phyloP scores from a whole-genome alignment of 2,329 filamentous ascomycete species.

The Dothideomycetes sp. region DNA sequence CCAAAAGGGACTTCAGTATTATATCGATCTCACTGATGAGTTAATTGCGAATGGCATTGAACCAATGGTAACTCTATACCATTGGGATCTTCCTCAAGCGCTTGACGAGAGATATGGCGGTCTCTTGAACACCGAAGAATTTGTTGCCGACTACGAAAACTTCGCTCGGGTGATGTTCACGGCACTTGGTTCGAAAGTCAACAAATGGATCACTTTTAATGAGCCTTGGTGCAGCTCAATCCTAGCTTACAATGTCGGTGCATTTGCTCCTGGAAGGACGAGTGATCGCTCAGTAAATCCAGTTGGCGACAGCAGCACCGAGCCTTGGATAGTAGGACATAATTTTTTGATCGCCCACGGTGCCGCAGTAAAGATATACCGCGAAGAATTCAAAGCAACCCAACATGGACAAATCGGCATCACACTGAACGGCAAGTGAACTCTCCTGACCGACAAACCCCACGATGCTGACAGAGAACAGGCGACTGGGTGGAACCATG shows the following conservation, averaged over 20 bases:
- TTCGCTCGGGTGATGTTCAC: slow-evolving; percentile 71
- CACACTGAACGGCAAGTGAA: slow-evolving; percentile 62
- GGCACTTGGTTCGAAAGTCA: slow-evolving; percentile 62
- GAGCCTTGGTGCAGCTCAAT: slow-evolving; percentile 72
- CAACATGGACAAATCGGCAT: slow-evolving; percentile 75
- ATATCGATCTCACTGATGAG: slow-evolving; percentile 69
- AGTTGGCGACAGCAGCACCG: slow-evolving; percentile 63
- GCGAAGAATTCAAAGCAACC: slow-evolving; percentile 67
- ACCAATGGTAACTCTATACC: slow-evolving; percentile 77
- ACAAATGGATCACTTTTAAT: slow-evolving; percentile 86
- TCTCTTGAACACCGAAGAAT: slow-evolving; percentile 70
- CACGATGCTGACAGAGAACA: slow-evolving; percentile 27
- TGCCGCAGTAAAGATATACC: slow-evolving; percentile 70
- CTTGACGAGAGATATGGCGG: slow-evolving; percentile 76
- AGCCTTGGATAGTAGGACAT: slow-evolving; percentile 78
- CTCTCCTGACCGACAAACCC: too few relatives aligned
- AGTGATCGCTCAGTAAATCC: slow-evolving; percentile 63
- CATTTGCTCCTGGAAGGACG: slow-evolving; percentile 73
- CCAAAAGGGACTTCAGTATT: slow-evolving; percentile 66
- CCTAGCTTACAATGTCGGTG: slow-evolving; percentile 67
- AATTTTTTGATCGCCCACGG: slow-evolving; percentile 73
- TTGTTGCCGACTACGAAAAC: slow-evolving; percentile 69
- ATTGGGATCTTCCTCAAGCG: slow-evolving; percentile 78
- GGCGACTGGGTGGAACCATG: slow-evolving; percentile 69
- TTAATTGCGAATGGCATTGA: slow-evolving; percentile 66